Conservation (phyloP, 2,329 filamentous ascomycete genomes). For the Hirsutella thompsonii region DNA sequence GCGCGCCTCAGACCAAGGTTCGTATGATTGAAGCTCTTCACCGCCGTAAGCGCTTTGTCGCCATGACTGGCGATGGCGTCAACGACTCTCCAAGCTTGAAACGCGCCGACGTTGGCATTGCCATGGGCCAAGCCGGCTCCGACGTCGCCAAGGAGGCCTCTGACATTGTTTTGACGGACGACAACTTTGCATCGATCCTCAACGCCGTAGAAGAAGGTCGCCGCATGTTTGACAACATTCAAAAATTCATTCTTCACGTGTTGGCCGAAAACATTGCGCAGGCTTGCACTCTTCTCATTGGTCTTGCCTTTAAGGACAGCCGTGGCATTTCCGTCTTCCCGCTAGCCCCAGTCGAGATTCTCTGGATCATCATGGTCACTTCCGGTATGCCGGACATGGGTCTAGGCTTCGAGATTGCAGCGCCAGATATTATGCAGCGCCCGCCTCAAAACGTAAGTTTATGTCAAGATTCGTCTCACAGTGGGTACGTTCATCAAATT, state of each 20-base stretch:
- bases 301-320: constrained; percentile 55
- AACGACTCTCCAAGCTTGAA: constrained; percentile 59
- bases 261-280: constrained; percentile 58
- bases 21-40: constrained; percentile 65
- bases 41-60: constrained; percentile 49
- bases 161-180: constrained; percentile 57
- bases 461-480: no score
- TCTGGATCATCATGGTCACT: constrained; percentile 73
- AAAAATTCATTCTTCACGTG: constrained; percentile 58
- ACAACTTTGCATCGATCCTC: constrained; percentile 60
- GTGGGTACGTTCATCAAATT: no score
- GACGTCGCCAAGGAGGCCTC: constrained; percentile 60
- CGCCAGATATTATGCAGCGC: constrained; percentile 54
- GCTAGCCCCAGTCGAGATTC: constrained; percentile 58
- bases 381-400: constrained; percentile 65
- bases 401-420: constrained; percentile 56
- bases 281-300: constrained; percentile 54
- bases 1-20: constrained; percentile 59
- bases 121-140: constrained; percentile 55
- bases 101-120: constrained; percentile 56
- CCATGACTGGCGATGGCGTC: constrained; percentile 62
- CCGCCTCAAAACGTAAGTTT: constrained; percentile 48
- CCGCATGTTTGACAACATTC: constrained; percentile 61
- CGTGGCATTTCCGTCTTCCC: constrained; percentile 55
- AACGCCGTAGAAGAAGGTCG: constrained; percentile 60